Base-by-base conservation (phyloP, 2,329 filamentous ascomycete species). In the Botrytis pseudocinerea region DNA sequence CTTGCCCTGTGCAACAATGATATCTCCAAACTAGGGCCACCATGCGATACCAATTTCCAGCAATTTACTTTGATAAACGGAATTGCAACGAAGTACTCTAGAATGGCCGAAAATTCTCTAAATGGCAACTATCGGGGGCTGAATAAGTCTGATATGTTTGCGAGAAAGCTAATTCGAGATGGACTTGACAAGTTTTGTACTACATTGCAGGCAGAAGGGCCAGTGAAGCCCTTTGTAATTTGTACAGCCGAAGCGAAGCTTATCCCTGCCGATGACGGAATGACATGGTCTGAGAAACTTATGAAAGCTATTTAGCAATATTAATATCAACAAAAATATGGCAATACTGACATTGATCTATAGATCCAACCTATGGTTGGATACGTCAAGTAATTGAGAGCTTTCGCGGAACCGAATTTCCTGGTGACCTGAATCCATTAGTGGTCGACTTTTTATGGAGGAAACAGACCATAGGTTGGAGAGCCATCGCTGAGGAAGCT, bases 371-470 rank as follows among this genome's bases (percentile, higher is more conserved):
- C 8, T 77, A 76, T 69, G 32, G 28, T 10, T 76, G 74, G 75
- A 76, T 77, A 48, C 62, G 68, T 5, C 46, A 68, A 38, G 59
- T 72, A 4, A 74, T 74, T 25, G 70, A 73, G 25, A 69, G 69
- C 12, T 76, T 74, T 69, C 69, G 76, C 59, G 73, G 64, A 2
- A 74, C 69, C 6, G 73, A 77, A 60, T 73, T 75, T 35, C 64
- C 48, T 59, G 72, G 70, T 14, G 74, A 75, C 35, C 70, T 77
- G 1, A 77, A 76, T 63, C 74, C 74, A 2, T 70, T 72, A 22
- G 73, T 76, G 22, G 73, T 74, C 60, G 60, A 73, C 54, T 51
- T 54, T 44, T 38, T 77, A 28, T 76, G 75, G 74, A 74, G 64
- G 61, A 40, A 74, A 3, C 74, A 75, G 44, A 76, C 69, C 20